These are phyloP conservation scores for Nakaseomyces delphensis DNA, from an alignment of 1,139 yeast genomes.

Conservation along the genomic window DNA sequence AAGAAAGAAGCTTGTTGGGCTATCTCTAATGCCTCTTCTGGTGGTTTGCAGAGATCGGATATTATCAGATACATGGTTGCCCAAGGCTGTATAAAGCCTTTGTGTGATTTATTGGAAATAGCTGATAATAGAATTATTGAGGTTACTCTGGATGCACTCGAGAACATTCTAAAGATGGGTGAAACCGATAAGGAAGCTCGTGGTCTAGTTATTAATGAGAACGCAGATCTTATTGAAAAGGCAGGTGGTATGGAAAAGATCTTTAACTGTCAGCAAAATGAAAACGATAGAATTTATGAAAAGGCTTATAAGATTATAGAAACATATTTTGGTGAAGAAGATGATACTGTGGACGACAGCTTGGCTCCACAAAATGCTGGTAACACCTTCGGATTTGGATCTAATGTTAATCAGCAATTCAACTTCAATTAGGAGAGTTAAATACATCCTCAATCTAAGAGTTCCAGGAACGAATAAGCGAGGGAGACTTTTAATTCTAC, in stretches of 20 bases:
- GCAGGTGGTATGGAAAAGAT: slow-evolving; percentile 99
- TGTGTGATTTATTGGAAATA: slow-evolving; percentile 81
- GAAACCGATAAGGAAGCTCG: slow-evolving; percentile 80
- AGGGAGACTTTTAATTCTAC: background rate
- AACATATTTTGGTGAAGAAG: slow-evolving; percentile 81
- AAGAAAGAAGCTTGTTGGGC: slow-evolving; percentile 99
- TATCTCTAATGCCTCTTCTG: slow-evolving; percentile 92
- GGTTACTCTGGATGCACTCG: slow-evolving; percentile 91
- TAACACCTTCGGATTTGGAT: slow-evolving; percentile 83
- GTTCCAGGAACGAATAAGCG: background rate
- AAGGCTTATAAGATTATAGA: slow-evolving; percentile 88
- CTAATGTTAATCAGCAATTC: slow-evolving; percentile 35
- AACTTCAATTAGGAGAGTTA: slow-evolving; percentile 28
- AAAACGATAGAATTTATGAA: slow-evolving; percentile 83
- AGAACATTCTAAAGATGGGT: slow-evolving; percentile 88
- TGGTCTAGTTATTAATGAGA: slow-evolving; percentile 63
- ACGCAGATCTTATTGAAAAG: slow-evolving; percentile 88
- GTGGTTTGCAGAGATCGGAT: slow-evolving; percentile 86
- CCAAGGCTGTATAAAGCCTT: slow-evolving; percentile 96
- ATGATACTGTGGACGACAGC: slow-evolving; percentile 68
- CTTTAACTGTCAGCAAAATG: slow-evolving; percentile 84
- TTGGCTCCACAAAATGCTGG: slow-evolving; percentile 79
- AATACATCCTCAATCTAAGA: background rate
- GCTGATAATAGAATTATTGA: slow-evolving; percentile 90
- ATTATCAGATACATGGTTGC: slow-evolving; percentile 85